Percentiles rank a stretch among this genome's conserved stretches.
phyloP scores from a whole-genome alignment of 2,329 filamentous ascomycete genomes.

The Grosmannia serpens region DNA sequence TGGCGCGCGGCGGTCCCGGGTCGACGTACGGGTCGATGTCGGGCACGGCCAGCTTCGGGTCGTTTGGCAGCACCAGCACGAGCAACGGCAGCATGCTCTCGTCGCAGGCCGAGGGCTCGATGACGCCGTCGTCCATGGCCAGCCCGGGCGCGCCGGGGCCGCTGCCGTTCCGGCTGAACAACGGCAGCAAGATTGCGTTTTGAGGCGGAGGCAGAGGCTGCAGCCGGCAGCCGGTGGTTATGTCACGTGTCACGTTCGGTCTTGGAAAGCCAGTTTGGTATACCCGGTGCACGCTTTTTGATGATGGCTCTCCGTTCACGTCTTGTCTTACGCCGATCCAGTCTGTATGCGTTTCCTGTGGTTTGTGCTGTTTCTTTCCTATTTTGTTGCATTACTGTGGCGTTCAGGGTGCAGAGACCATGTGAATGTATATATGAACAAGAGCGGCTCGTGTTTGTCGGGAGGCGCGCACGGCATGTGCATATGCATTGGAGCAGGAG shows the following conservation, averaged over 20 bases:
- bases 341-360: too few relatives aligned
- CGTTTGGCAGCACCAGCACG: slow-evolving; percentile 17
- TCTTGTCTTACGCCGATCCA: too few relatives aligned
- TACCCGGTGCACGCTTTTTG: too few relatives aligned
- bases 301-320: too few relatives aligned
- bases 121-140: slow-evolving; percentile 19
- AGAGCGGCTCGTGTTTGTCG: neutral
- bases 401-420: neutral
- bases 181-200: slow-evolving; percentile 10
- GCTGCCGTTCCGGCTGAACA: slow-evolving; percentile 19
- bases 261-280: too few relatives aligned
- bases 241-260: too few relatives aligned
- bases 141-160: slow-evolving; percentile 16
- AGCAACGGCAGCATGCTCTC: slow-evolving; percentile 13
- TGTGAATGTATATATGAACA: neutral
- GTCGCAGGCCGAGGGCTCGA: slow-evolving; percentile 16
- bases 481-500: neutral
- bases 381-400: neutral
- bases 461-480: neutral
- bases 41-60: slow-evolving; percentile 44
- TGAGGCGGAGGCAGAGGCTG: neutral
- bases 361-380: neutral
- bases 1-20: slow-evolving; percentile 30
- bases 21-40: slow-evolving; percentile 40
- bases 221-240: neutral